These are phyloP conservation scores for Colletotrichum eremochloae DNA, from an alignment of 2,329 filamentous ascomycete species.

Conservation along the genomic window DNA sequence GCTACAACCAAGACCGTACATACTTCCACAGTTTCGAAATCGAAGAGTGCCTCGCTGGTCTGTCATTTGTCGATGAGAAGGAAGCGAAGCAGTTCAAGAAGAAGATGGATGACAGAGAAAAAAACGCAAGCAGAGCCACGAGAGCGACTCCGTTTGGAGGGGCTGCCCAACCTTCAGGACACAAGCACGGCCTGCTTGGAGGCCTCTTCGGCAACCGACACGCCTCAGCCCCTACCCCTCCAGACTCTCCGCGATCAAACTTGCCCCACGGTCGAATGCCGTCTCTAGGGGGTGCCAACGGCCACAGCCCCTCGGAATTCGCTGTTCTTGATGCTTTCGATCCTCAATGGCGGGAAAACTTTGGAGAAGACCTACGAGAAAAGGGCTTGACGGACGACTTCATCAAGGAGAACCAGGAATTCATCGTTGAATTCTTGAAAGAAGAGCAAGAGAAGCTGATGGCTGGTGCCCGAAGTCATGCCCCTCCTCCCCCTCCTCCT, in stretches of 20 bases:
- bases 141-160: slow-evolving; percentile 81
- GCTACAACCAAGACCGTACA: slow-evolving; percentile 95
- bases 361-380: slow-evolving; percentile 72
- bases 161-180: slow-evolving; percentile 54
- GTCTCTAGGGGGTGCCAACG: slow-evolving; percentile 63
- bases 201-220: slow-evolving; percentile 72
- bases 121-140: slow-evolving; percentile 92
- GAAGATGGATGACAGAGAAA: slow-evolving; percentile 96
- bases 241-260: slow-evolving; percentile 66
- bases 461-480: slow-evolving; percentile 43
- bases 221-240: slow-evolving; percentile 69
- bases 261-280: slow-evolving; percentile 53
- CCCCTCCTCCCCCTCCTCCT: slow-evolving; percentile 46
- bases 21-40: slow-evolving; percentile 99
- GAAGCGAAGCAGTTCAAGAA: slow-evolving; percentile 97
- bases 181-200: slow-evolving; percentile 66
- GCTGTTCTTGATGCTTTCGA: slow-evolving; percentile 74
- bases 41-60: slow-evolving; percentile 88
- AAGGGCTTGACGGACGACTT: slow-evolving; percentile 76
- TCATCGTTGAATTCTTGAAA: slow-evolving; percentile 74
- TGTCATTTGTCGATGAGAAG: slow-evolving; percentile 97
- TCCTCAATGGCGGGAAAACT: slow-evolving; percentile 74
- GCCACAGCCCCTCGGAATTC: slow-evolving; percentile 67
- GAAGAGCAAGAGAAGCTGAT: slow-evolving; percentile 64
- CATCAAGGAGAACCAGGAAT: slow-evolving; percentile 77